phyloP scores from a whole-genome alignment of 345 rosid genomes.

The Linum tenue region DNA sequence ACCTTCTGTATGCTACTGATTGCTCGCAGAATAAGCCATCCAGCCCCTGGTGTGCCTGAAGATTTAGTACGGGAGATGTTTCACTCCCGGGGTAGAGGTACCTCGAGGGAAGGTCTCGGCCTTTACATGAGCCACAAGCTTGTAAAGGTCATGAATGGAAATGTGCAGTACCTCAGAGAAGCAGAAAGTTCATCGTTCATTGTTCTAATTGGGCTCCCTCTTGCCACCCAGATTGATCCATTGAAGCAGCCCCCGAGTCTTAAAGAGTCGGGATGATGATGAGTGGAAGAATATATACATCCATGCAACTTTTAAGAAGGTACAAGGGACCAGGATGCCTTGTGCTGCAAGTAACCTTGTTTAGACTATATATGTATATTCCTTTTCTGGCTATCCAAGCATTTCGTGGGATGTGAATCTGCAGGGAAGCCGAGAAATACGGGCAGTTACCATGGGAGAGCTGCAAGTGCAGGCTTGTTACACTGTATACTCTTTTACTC shows the following conservation, averaged over 20 bases:
- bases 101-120: constrained; percentile 78
- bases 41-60: constrained; percentile 76
- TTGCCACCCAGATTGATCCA: constrained; percentile 15
- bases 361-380: neutral
- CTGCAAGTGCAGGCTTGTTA: no score
- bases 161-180: constrained; percentile 65
- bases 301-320: neutral
- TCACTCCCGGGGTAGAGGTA: constrained; percentile 31
- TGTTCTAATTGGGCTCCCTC: constrained; percentile 53
- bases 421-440: neutral
- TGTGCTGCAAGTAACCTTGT: no score
- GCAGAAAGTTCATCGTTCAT: constrained; percentile 60
- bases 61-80: constrained; percentile 63
- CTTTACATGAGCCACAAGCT: constrained; percentile 62
- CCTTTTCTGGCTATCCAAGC: neutral
- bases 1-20: neutral
- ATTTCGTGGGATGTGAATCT: neutral
- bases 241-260: neutral
- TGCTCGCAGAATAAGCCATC: constrained; percentile 53
- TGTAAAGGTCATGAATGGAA: constrained; percentile 73
- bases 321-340: neutral
- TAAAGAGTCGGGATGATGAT: neutral
- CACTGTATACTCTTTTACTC: no score
- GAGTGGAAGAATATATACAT: neutral
- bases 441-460: no score